Evolutionary conservation across 2,329 filamentous ascomycete genomes (phyloP), one percentile per base, ranked within the genome.

Genomic region (Paraphoma chrysanthemicola): DNA sequence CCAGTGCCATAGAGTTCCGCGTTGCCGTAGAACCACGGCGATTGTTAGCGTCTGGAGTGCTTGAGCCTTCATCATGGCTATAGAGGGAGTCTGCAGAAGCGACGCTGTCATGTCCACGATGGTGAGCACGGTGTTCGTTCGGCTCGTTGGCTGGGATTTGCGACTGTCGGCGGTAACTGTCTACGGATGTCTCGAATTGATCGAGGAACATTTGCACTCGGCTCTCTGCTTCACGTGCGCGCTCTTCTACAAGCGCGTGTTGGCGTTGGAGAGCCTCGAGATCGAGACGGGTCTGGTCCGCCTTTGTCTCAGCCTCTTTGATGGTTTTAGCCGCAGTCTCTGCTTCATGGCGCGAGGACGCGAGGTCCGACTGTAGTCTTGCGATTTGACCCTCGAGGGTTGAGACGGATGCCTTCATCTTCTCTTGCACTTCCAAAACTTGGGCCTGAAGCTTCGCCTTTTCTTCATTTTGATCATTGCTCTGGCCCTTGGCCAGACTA

Each of bases 131-230:
- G 63, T 63, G 78, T 68, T 67, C 67, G 31, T 74, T 77, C 23
- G 71, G 49, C 77, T 73, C 60, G 8, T 57, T 60, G 6, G 56
- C 66, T 28, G 74, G 70, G 31, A 77, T 62, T 62, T 86, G 81
- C 5, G 85, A 86, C 67, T 87, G 92, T 41, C 95, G 90, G 53
- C 95, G 90, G 77, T 98, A 98, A 74, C 91, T 96, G 78, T 95
- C 93, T 14, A 99, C 95, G 4, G 92, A 96, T 41, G 88, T 88
- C 77, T 96, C 94, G 38, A 99, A 93, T 73, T 98, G 94, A 75
- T 98, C 93, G 11, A 99, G 87, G 48, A 99, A 87, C 70, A 97
- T 86, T 31, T 91, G 92, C 18, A 99, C 95, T 71, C 96, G 96
- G 63, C 91, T 88, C 79, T 99, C 95, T 1, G 95, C 95, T 74